phyloP scores from a whole-genome alignment of 805 yeast genomes.

The Sungouiozyma intestinalis region DNA sequence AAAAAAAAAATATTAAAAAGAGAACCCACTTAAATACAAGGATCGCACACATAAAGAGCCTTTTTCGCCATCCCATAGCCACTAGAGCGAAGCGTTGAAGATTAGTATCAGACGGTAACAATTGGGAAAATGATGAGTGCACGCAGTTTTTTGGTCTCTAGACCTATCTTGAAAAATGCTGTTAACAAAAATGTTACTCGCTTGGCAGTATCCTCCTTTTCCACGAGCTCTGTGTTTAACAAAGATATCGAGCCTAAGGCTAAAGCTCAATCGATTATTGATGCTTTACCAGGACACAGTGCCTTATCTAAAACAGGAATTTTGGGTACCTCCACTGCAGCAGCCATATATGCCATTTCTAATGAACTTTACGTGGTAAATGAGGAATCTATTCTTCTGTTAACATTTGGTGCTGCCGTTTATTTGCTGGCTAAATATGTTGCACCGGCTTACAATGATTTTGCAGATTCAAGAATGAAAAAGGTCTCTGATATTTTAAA shows the following conservation, averaged over 20 bases:
- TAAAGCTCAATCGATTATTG: constrained; percentile 82
- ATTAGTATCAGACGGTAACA: constrained; percentile 47
- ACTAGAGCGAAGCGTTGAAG: background rate
- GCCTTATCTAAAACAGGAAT: constrained; percentile 87
- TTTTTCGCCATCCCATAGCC: background rate
- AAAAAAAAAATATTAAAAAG: too few species aligned
- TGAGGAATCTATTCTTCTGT: constrained; percentile 82
- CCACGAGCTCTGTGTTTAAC: background rate
- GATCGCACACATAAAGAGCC: background rate
- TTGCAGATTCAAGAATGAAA: constrained; percentile 81
- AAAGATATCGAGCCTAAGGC: constrained; percentile 59
- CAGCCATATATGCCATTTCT: constrained; percentile 86
- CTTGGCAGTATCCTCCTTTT: background rate
- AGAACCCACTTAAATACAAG: background rate
- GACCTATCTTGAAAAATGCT: background rate
- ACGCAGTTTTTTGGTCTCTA: background rate
- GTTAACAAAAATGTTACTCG: background rate
- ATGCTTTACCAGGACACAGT: constrained; percentile 87
- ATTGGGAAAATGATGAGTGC: constrained; percentile 37
- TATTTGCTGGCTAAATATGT: constrained; percentile 72
- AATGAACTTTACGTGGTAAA: constrained; percentile 87
- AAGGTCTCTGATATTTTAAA: constrained; percentile 74
- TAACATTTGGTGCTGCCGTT: constrained; percentile 68
- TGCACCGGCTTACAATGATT: constrained; percentile 90
- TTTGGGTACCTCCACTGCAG: constrained; percentile 91